These are phyloP conservation scores for Gonapodya sp. DNA, from an alignment of 192 early-diverging fungal genomes.

Conservation along the genomic window DNA sequence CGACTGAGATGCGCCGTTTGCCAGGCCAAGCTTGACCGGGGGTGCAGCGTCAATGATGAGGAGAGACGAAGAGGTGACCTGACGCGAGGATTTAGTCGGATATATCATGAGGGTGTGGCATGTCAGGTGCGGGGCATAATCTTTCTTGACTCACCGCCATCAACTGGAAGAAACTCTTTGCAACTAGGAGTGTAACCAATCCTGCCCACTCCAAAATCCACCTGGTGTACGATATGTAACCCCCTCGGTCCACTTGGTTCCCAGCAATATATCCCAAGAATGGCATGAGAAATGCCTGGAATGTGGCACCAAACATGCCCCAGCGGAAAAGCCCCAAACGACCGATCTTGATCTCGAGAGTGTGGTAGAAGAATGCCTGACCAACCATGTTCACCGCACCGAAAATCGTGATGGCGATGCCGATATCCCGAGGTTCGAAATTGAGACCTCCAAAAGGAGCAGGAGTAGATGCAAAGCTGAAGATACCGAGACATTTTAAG, in stretches of 20 bases:
- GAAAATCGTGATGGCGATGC: not conserved
- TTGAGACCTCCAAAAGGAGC: not conserved
- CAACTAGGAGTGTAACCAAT: not conserved
- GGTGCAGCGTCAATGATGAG: not conserved
- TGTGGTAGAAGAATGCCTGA: not conserved
- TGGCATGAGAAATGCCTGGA: not conserved
- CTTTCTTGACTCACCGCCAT: not conserved
- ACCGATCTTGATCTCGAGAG: not conserved
- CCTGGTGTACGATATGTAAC: not conserved
- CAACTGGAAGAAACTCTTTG: not conserved
- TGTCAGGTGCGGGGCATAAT: not conserved
- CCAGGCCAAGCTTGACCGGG: not conserved
- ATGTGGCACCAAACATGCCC: not conserved
- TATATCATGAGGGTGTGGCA: no score
- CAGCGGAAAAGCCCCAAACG: conserved; percentile 1
- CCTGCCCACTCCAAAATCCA: not conserved
- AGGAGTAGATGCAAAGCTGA: not conserved
- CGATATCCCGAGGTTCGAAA: not conserved
- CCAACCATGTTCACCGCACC: not conserved
- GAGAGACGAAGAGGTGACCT: not conserved
- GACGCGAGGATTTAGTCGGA: not conserved
- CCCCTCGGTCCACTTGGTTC: not conserved
- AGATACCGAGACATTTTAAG: not conserved
- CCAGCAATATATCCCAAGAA: conserved; percentile 1
- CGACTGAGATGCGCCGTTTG: not conserved